phyloP scores from a whole-genome alignment of 108 stramenopile genomes.

The Skeletonema costatum region DNA sequence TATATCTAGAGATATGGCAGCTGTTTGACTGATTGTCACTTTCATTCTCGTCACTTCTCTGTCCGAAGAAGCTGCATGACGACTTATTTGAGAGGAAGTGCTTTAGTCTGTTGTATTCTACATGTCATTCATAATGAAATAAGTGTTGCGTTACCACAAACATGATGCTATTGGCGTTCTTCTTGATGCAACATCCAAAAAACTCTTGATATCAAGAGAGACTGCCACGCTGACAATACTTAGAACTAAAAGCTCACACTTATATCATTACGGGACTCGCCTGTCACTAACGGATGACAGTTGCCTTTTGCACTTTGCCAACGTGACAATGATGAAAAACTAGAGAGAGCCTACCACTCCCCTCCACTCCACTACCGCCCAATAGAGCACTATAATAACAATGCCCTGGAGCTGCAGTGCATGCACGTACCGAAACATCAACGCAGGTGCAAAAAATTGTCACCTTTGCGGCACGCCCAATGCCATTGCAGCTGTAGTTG shows the following conservation, averaged over 20 bases:
- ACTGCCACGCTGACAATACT: no score
- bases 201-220: no score
- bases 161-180: not conserved
- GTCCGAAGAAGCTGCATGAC: not conserved
- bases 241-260: no score
- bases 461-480: constrained; percentile 14
- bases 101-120: not conserved
- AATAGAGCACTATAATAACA: not conserved
- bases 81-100: not conserved
- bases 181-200: no score
- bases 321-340: not conserved
- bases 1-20: not conserved
- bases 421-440: constrained; percentile 38
- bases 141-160: not conserved
- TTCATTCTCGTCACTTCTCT: not conserved
- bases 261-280: no score
- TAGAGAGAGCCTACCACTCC: not conserved
- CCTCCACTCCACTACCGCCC: not conserved
- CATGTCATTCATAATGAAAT: not conserved
- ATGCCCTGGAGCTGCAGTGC: constrained; percentile 26
- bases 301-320: no score
- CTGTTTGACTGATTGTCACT: not conserved
- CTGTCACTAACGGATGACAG: no score
- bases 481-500: not conserved
- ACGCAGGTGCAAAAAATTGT: constrained; percentile 10